Base-by-base conservation (phyloP, 345 rosid species). In the Eucalyptus sideroxylon region DNA sequence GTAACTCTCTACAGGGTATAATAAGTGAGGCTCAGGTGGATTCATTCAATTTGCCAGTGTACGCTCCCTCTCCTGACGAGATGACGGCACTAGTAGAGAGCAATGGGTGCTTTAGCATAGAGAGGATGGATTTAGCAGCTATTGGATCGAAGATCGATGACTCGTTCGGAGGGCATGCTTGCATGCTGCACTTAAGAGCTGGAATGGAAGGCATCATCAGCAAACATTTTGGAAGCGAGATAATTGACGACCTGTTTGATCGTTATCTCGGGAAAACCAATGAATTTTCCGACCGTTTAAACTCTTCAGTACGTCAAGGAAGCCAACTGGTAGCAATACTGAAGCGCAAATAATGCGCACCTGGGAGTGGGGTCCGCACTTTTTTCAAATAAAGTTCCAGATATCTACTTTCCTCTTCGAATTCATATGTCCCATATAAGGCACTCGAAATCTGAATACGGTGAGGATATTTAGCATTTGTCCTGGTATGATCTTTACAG, bases 1-100 rank as follows among this genome's bases (percentile, higher is more conserved):
- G 45, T 37, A 37, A 77, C 27, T 72, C 9, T 31, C 5, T n/a
- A 7, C 80, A 92, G 93, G 94, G 93, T 17, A n/a, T 92, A 45
- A 81, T 94, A 34, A 89, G 89, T 23, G 93, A 93, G 90, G 91
- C 67, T 26, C 55, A 88, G 50, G 89, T 93, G 47, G 93, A 93
- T 69, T 87, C 91, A 2, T 94, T 93, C 87, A 94, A 93, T 87
- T 30, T 93, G 13, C 96, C 95, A 0, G 26, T 91, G 11, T 94
- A 92, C 56, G 31, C 67, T 62, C 6, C 92, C 27, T 53, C 89
- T 30, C 88, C 93, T 3, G 45, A 44, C 14, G 92, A 91, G 65
- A 42, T 91, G 50, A 49, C 21, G 24, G 89, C 87, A 24, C 69
- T 87, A 17, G 89, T 92, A 11, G 87, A 86, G 51, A 86, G 14